Evolutionary conservation across 805 yeast genomes (phyloP), one percentile per base, ranked within the genome.

Genomic region (Lachancea fermentati): DNA sequence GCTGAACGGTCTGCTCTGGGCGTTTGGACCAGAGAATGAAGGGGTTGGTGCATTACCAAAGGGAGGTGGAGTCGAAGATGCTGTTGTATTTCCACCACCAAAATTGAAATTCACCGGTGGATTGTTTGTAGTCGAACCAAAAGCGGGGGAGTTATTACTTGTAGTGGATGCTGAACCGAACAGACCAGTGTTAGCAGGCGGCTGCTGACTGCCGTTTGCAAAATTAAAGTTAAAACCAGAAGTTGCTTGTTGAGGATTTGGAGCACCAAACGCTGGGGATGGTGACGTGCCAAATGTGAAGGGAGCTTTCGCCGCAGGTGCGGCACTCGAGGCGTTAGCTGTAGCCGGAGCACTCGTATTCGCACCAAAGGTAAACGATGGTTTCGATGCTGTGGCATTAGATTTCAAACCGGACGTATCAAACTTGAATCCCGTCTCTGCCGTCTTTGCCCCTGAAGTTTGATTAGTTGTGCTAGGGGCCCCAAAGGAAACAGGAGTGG

Each of bases 111-210:
- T 41, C 18, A 39, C 33, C 18, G 19, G 36, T 18, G 18, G 43
- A 41, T 33, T 51, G 42, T 50, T 47, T 5, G 42, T 39, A 24
- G 48, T 43, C 16, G 40, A 41, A n/a, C 51, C 54, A 36, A 51
- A 52, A 16, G 52, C 47, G 12, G 55, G 52, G 6, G 50, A 46
- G 19, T 45, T 44, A 16, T 45, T 46, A 16, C 44, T 36, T n/a
- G 45, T 43, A 22, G 34, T 41, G 22, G 40, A 31, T 7, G 34
- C 40, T 13, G 41, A 38, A 5, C 30, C 32, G n/a, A 38, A 38
- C n/a, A 26, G 24, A 11, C 32, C 17, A 5, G 36, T 36, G 11
- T 25, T 33, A 19, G 18, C 24, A 26, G 32, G 41, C 3, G 32
- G 11, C 17, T 34, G 22, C 19, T n/a, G n/a, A n/a, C n/a, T n/a